Percentiles rank a stretch among this genome's conserved stretches.
Evolutionary conservation across 2,329 filamentous ascomycete genomes (phyloP).

Genomic region (Penicillium sp.): DNA sequence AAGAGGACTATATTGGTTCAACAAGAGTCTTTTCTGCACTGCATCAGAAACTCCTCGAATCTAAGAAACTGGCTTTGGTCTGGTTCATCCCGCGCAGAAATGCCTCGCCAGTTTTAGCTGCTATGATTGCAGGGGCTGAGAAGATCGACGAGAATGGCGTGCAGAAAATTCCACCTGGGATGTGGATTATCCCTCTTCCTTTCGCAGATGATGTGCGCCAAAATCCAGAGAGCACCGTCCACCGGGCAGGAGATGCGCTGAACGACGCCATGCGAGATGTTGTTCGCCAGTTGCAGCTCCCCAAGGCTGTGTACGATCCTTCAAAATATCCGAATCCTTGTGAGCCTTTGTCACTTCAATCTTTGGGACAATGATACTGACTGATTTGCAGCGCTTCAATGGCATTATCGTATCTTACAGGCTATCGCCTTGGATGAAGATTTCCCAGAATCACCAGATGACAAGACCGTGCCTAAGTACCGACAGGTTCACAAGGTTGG

Average conservation of each 20-base stretch:
- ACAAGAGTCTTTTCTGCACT: conserved; percentile 89
- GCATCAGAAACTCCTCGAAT: conserved; percentile 77
- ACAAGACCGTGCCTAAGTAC: conserved; percentile 80
- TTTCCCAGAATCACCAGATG: conserved; percentile 68
- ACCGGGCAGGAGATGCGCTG: conserved; percentile 65
- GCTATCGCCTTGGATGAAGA: conserved; percentile 89
- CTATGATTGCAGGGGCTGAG: conserved; percentile 73
- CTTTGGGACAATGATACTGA: not conserved
- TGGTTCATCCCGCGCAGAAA: conserved; percentile 88
- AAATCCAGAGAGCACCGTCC: conserved; percentile 60
- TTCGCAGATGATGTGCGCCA: conserved; percentile 85
- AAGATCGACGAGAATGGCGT: conserved; percentile 63
- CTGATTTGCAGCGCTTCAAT: conserved; percentile 64
- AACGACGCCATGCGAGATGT: conserved; percentile 79
- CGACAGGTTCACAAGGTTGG: conserved; percentile 76
- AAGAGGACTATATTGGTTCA: conserved; percentile 84
- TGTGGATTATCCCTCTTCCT: conserved; percentile 86
- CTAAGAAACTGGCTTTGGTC: conserved; percentile 77
- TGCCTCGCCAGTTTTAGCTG: conserved; percentile 73
- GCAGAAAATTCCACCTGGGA: conserved; percentile 72
- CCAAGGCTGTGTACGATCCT: conserved; percentile 80
- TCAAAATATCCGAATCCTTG: conserved; percentile 81
- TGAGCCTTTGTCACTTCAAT: conserved; percentile 20
- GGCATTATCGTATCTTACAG: conserved; percentile 95
- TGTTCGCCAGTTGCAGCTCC: conserved; percentile 82